phyloP scores from a whole-genome alignment of 768 basidiomycete genomes.

The Pisolithus marmoratus region DNA sequence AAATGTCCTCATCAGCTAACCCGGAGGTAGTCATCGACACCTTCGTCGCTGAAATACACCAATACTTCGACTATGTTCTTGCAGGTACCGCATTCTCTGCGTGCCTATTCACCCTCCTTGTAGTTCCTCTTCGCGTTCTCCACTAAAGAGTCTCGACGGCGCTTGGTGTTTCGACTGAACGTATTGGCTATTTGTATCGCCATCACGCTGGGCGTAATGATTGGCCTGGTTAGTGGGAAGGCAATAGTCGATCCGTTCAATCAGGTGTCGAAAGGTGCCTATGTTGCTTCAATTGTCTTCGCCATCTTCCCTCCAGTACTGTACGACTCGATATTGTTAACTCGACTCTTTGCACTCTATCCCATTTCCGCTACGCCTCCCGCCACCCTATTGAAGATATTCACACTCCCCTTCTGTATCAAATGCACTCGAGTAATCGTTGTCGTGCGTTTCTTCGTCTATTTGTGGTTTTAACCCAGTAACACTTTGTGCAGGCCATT shows the following conservation, averaged over 20 bases:
- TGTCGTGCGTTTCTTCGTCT: slow-evolving; percentile 3
- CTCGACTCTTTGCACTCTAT: slow-evolving; percentile 33
- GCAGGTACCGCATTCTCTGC: slow-evolving; percentile 24
- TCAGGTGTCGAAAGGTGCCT: slow-evolving; percentile 10
- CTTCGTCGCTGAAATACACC: slow-evolving; percentile 15
- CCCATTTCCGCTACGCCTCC: slow-evolving; percentile 17
- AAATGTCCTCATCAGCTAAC: not conserved
- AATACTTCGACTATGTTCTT: slow-evolving; percentile 17
- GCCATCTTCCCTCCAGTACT: slow-evolving; percentile 27
- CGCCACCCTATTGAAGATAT: slow-evolving; percentile 14
- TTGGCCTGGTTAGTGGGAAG: slow-evolving; percentile 1
- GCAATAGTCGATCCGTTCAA: slow-evolving; percentile 14
- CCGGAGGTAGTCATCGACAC: not conserved
- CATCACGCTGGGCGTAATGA: slow-evolving; percentile 24
- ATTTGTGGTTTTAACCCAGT: not conserved
- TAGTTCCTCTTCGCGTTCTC: slow-evolving; percentile 31
- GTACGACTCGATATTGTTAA: slow-evolving; percentile 32
- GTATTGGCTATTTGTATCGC: slow-evolving; percentile 17
- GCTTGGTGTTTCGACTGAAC: slow-evolving; percentile 31
- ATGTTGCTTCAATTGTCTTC: slow-evolving; percentile 18
- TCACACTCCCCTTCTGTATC: slow-evolving; percentile 23
- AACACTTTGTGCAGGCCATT: not conserved
- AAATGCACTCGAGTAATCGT: slow-evolving; percentile 26
- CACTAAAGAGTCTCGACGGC: slow-evolving; percentile 18
- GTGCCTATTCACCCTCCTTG: slow-evolving; percentile 28